Conservation (phyloP, 1,284 basidiomycete species). For the Papiliotrema flavescens region DNA sequence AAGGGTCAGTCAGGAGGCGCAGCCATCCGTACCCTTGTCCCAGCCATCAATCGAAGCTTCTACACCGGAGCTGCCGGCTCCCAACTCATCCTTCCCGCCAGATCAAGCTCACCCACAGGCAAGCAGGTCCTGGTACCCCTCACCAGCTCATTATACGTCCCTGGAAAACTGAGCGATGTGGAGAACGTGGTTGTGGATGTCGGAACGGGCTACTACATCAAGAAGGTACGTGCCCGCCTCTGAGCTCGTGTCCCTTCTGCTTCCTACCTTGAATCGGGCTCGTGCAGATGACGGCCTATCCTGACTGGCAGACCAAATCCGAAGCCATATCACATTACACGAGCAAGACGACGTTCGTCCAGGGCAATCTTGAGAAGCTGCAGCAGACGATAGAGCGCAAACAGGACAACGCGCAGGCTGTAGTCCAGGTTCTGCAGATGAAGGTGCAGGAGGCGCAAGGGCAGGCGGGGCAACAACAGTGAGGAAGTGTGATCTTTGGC, state of each 20-base stretch:
- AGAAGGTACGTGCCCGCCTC: conserved; percentile 63
- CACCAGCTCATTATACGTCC: conserved; percentile 91
- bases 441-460: conserved; percentile 56
- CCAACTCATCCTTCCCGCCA: no score
- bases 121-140: conserved; percentile 87
- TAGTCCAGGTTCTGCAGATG: conserved; percentile 69
- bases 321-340: conserved; percentile 75
- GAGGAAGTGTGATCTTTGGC: background rate
- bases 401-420: conserved; percentile 75
- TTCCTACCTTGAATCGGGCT: background rate
- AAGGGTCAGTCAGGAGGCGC: conserved; percentile 56
- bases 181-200: conserved; percentile 91
- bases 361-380: conserved; percentile 71
- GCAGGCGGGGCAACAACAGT: conserved; percentile 2
- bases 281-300: background rate
- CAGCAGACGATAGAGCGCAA: conserved; percentile 84
- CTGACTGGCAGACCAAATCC: conserved; percentile 60
- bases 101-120: conserved; percentile 51
- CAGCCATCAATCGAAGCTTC: no score
- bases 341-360: conserved; percentile 71
- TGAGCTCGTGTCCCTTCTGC: conserved; percentile 2
- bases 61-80: no score
- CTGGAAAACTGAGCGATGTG: conserved; percentile 77
- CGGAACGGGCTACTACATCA: conserved; percentile 93
- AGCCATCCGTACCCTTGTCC: no score